Conservation (phyloP, 2,329 filamentous ascomycete species). For the Rutstroemia sp. region DNA sequence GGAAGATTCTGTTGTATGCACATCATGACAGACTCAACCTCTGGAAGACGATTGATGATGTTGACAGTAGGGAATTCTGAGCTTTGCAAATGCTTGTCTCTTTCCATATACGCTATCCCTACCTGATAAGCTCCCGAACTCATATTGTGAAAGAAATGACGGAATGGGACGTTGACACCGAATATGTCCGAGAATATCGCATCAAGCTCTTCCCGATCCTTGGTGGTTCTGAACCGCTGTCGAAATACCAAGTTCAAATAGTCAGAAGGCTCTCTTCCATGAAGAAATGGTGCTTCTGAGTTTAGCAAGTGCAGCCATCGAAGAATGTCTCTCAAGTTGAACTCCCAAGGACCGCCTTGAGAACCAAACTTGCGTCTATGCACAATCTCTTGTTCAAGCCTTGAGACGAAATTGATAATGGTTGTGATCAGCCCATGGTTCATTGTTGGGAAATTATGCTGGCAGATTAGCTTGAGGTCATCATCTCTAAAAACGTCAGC, state of each 20-base stretch:
- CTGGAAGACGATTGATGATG: slow-evolving; percentile 50
- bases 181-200: slow-evolving; percentile 62
- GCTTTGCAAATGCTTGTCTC: slow-evolving; percentile 49
- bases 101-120: slow-evolving; percentile 63
- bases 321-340: slow-evolving; percentile 84
- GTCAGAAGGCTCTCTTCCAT: slow-evolving; percentile 54
- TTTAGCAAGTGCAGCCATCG: slow-evolving; percentile 75
- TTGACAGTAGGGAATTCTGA: slow-evolving; percentile 44
- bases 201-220: slow-evolving; percentile 59
- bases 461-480: slow-evolving; percentile 77
- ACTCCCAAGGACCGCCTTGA: slow-evolving; percentile 82
- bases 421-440: slow-evolving; percentile 50
- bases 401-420: slow-evolving; percentile 73
- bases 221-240: slow-evolving; percentile 73
- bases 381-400: slow-evolving; percentile 66
- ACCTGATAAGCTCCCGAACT: slow-evolving; percentile 64
- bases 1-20: slow-evolving; percentile 84
- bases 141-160: slow-evolving; percentile 66
- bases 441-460: slow-evolving; percentile 64
- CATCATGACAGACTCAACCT: slow-evolving; percentile 80
- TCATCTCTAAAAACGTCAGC: slow-evolving; percentile 79
- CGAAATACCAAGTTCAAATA: slow-evolving; percentile 76
- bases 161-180: slow-evolving; percentile 33
- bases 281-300: slow-evolving; percentile 51
- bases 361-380: slow-evolving; percentile 50